Evolutionary conservation across 176 grass and related monocot species (phyloP).

Genomic region (Cocos nucifera): DNA sequence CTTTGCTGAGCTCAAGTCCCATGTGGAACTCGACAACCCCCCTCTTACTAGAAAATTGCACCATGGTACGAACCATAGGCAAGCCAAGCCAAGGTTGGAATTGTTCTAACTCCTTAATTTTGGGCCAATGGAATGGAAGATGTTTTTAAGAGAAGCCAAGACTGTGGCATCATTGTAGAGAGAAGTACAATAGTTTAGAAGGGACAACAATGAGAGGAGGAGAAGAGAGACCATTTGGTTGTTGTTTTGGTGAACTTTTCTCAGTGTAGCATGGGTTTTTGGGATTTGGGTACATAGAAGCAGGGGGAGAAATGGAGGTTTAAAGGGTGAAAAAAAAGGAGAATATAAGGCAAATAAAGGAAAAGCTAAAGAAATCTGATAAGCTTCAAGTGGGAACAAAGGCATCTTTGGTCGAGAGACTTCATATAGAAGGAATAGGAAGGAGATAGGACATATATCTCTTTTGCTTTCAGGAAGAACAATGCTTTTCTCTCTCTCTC

Average conservation of each 20-base stretch:
- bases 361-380: slow-evolving; percentile 43
- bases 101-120: slow-evolving; percentile 40
- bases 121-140: slow-evolving; percentile 23
- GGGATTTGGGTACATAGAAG: background rate
- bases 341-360: slow-evolving; percentile 25
- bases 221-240: background rate
- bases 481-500: background rate
- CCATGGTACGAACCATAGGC: slow-evolving; percentile 60
- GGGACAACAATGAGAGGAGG: slow-evolving; percentile 2
- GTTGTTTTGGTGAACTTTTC: no score
- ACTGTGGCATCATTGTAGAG: slow-evolving; percentile 46
- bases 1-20: slow-evolving; percentile 20
- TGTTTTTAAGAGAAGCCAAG: slow-evolving; percentile 39
- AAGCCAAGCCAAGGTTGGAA: slow-evolving; percentile 38
- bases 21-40: slow-evolving; percentile 50
- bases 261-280: no score
- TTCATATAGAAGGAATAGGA: slow-evolving; percentile 47
- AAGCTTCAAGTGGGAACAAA: slow-evolving; percentile 57
- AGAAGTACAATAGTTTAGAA: background rate
- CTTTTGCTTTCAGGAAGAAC: slow-evolving; percentile 32
- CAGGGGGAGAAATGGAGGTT: slow-evolving; percentile 3
- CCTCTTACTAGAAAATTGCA: slow-evolving; percentile 35
- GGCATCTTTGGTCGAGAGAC: slow-evolving; percentile 12
- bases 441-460: slow-evolving; percentile 5
- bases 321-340: slow-evolving; percentile 11